phyloP scores from a whole-genome alignment of 805 yeast genomes.

The Starmerella davenportii region DNA sequence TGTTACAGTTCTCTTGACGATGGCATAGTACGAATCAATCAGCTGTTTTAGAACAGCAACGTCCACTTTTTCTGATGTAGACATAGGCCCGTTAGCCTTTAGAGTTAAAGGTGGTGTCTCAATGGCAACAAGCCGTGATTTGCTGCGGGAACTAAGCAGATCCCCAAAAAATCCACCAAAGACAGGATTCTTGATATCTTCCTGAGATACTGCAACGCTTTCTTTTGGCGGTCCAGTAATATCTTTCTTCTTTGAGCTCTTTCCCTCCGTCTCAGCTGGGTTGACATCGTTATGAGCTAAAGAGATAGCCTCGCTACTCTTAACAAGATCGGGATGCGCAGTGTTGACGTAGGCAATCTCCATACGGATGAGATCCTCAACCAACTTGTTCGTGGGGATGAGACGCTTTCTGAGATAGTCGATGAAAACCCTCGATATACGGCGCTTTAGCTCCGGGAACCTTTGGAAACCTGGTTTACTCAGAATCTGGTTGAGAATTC shows the following conservation, averaged over 20 bases:
- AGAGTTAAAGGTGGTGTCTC: slow-evolving; percentile 93
- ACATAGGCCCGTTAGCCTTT: slow-evolving; percentile 79
- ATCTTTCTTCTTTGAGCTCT: slow-evolving; percentile 5
- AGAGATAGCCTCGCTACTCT: slow-evolving; percentile 84
- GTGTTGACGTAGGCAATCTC: slow-evolving; percentile 93
- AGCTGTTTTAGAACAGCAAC: slow-evolving; percentile 89
- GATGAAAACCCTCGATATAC: slow-evolving; percentile 62
- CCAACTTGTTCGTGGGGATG: slow-evolving; percentile 73
- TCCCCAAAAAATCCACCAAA: slow-evolving; percentile 83
- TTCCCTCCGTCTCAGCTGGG: neutral
- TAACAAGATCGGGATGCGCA: slow-evolving; percentile 89
- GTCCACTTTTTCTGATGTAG: slow-evolving; percentile 87
- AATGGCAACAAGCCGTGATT: slow-evolving; percentile 81
- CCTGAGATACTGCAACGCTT: slow-evolving; percentile 17
- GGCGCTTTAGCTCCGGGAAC: slow-evolving; percentile 84
- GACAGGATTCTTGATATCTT: slow-evolving; percentile 29
- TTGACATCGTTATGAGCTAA: slow-evolving; percentile 6
- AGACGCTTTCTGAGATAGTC: slow-evolving; percentile 64
- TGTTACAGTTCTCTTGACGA: slow-evolving; percentile 82
- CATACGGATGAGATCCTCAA: slow-evolving; percentile 59
- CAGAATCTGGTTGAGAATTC: slow-evolving; percentile 74
- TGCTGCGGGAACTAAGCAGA: slow-evolving; percentile 78
- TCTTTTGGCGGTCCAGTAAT: slow-evolving; percentile 10
- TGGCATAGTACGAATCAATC: slow-evolving; percentile 74
- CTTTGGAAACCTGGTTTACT: slow-evolving; percentile 66